Conservation (phyloP, 371 early-diverging fungal genomes). For the Cokeromyces recurvatus region DNA sequence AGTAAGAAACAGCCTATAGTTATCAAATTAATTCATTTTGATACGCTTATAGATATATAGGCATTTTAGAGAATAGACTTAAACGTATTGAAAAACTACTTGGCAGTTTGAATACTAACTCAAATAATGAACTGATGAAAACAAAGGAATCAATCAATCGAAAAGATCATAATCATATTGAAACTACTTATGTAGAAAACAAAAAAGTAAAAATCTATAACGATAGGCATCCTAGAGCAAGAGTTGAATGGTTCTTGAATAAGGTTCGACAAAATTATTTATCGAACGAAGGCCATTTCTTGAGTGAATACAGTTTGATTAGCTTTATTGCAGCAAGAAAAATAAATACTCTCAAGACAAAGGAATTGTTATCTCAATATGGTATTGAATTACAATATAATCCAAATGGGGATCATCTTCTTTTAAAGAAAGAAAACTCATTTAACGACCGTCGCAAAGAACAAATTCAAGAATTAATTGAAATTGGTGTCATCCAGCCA, state of each 20-base stretch:
- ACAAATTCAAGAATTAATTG: conserved; percentile 5
- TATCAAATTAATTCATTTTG: not conserved
- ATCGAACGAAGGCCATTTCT: too few relatives aligned
- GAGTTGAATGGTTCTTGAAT: too few relatives aligned
- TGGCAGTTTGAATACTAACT: not conserved
- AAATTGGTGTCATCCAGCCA: conserved; percentile 1
- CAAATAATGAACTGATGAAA: not conserved
- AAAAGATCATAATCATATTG: not conserved
- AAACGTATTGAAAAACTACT: conserved; percentile 9
- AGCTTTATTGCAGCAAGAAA: too few relatives aligned
- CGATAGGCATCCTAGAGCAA: too few relatives aligned
- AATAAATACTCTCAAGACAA: not conserved
- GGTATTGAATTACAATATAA: conserved; percentile 7
- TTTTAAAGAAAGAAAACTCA: conserved; percentile 16
- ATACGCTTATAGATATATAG: conserved; percentile 1
- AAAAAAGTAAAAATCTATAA: too few relatives aligned
- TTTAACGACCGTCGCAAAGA: conserved; percentile 4
- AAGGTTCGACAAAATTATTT: too few relatives aligned
- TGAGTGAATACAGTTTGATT: too few relatives aligned
- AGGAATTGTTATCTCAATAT: not conserved
- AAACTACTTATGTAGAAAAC: not conserved
- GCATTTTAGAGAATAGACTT: conserved; percentile 6
- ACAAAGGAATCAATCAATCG: not conserved
- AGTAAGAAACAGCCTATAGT: not conserved
- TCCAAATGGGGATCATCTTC: conserved; percentile 15